Conservation (phyloP, 1,284 basidiomycete genomes). For the Dichomitus squalens region DNA sequence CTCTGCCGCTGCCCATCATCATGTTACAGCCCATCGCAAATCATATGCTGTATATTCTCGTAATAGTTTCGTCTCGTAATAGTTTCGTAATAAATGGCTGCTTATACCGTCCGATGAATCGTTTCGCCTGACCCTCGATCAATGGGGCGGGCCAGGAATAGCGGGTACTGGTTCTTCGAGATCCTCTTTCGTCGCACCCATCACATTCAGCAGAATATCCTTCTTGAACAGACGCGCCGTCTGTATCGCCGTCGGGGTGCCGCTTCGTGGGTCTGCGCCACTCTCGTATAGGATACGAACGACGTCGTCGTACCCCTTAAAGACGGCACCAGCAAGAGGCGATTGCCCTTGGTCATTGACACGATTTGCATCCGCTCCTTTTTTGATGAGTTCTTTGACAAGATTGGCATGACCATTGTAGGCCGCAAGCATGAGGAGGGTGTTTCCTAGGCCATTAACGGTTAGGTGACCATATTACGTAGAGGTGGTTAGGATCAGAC, state of each 20-base stretch:
- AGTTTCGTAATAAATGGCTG: constrained; percentile 3
- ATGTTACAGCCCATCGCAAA: constrained; percentile 3
- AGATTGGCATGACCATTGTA: constrained; percentile 75
- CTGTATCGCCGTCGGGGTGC: constrained; percentile 75
- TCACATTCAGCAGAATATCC: constrained; percentile 51
- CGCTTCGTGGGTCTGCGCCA: constrained; percentile 71
- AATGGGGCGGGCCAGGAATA: constrained; percentile 26
- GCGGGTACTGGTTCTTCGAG: constrained; percentile 32
- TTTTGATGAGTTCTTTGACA: constrained; percentile 52
- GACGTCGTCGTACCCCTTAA: constrained; percentile 70
- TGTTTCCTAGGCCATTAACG: constrained; percentile 58
- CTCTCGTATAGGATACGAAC: constrained; percentile 60
- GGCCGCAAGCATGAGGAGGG: constrained; percentile 81
- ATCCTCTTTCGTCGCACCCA: constrained; percentile 61
- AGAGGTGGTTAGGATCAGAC: constrained; percentile 2
- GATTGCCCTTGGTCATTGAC: constrained; percentile 79
- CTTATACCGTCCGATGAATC: not conserved
- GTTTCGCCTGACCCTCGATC: not conserved
- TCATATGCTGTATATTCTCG: constrained; percentile 7
- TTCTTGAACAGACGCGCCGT: constrained; percentile 69
- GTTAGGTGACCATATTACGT: not conserved
- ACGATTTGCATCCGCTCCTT: constrained; percentile 69
- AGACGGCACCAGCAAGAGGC: constrained; percentile 83
- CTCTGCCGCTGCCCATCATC: not conserved
- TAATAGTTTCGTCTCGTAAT: constrained; percentile 15